These are phyloP conservation scores for Cladophialophora yegresii DNA, from an alignment of 2,329 filamentous ascomycete genomes.

Conservation along the genomic window DNA sequence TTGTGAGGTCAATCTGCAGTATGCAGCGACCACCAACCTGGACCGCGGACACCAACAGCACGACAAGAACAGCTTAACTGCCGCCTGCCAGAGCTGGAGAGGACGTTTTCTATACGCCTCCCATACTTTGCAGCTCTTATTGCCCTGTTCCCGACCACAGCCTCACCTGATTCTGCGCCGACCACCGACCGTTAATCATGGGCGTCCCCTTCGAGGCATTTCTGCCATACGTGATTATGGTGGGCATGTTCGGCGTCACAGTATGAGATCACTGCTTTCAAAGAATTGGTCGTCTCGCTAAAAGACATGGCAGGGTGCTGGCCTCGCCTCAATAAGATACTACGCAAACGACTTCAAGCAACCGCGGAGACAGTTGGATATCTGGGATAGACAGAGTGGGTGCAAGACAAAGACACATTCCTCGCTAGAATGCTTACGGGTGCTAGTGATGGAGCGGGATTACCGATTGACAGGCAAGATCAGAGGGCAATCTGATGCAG, in stretches of 20 bases:
- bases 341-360: conserved; percentile 66
- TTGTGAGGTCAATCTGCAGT: neutral
- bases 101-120: neutral
- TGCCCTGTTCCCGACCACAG: neutral
- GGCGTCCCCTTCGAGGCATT: conserved; percentile 68
- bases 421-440: conserved; percentile 11
- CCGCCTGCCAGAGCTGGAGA: neutral
- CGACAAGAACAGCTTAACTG: neutral
- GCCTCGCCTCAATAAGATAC: conserved; percentile 59
- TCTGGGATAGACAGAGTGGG: conserved; percentile 68
- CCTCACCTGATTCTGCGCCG: neutral
- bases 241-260: conserved; percentile 44
- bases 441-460: conserved; percentile 67
- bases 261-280: conserved; percentile 48
- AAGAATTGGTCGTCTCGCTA: conserved; percentile 8
- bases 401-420: conserved; percentile 23
- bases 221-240: conserved; percentile 65
- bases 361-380: conserved; percentile 60
- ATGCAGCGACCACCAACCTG: neutral
- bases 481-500: conserved; percentile 63
- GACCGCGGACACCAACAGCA: conserved; percentile 1
- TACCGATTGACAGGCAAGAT: conserved; percentile 62
- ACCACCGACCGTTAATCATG: conserved; percentile 49
- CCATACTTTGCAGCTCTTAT: neutral
- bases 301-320: conserved; percentile 48